Evolutionary conservation across 129 eudicot genomes (phyloP).

Genomic region (Pseudognaphalium luteoalbum): DNA sequence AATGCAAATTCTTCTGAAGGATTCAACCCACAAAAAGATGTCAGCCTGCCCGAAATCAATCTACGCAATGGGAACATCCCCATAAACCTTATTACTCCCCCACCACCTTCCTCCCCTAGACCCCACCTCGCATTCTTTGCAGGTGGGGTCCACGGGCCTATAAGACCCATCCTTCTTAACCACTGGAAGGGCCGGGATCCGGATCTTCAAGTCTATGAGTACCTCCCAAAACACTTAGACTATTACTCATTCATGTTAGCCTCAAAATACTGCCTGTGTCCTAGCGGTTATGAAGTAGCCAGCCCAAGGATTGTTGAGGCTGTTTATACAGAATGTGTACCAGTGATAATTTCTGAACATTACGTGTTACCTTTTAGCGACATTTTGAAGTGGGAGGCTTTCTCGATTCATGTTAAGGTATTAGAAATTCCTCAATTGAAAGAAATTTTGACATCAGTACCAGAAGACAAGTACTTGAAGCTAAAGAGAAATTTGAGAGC

Average conservation of each 20-base stretch:
- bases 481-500: slow-evolving; percentile 65
- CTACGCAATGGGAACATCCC: slow-evolving; percentile 52
- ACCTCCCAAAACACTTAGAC: slow-evolving; percentile 67
- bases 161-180: slow-evolving; percentile 70
- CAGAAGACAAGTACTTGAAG: slow-evolving; percentile 52
- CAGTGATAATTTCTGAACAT: slow-evolving; percentile 68
- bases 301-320: slow-evolving; percentile 92
- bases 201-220: slow-evolving; percentile 59
- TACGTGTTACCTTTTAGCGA: slow-evolving; percentile 90
- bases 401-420: slow-evolving; percentile 58
- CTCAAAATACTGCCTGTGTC: slow-evolving; percentile 84
- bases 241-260: slow-evolving; percentile 58
- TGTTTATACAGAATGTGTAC: slow-evolving; percentile 78
- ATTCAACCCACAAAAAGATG: slow-evolving; percentile 81
- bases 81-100: slow-evolving; percentile 46
- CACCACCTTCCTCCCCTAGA: slow-evolving; percentile 44
- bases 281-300: slow-evolving; percentile 95
- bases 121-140: slow-evolving; percentile 82
- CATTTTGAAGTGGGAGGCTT: slow-evolving; percentile 80
- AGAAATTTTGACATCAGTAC: slow-evolving; percentile 50
- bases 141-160: slow-evolving; percentile 89
- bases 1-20: slow-evolving; percentile 98
- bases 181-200: slow-evolving; percentile 68
- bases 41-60: slow-evolving; percentile 83
- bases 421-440: slow-evolving; percentile 59